These are phyloP conservation scores for Thalassiosira pacifica DNA, from an alignment of 352 stramenopile species.

Conservation along the genomic window DNA sequence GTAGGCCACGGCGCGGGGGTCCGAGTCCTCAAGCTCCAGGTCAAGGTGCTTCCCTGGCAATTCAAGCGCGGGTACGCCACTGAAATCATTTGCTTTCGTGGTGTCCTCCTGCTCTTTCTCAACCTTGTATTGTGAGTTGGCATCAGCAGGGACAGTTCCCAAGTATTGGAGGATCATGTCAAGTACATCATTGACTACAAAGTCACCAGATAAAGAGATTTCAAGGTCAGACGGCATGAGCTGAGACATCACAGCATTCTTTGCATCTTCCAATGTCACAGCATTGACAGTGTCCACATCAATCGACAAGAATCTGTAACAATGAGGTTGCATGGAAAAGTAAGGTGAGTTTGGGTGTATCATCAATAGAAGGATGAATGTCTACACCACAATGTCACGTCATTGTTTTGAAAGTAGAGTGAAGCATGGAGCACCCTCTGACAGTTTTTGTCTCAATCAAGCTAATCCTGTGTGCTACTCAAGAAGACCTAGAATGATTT, in stretches of 20 bases:
- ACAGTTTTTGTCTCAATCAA: too few relatives aligned
- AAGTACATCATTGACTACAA: conserved; percentile 88
- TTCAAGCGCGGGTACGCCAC: conserved; percentile 76
- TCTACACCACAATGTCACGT: too few relatives aligned
- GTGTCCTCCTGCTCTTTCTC: too few relatives aligned
- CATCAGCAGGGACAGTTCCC: conserved; percentile 86
- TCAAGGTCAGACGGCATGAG: conserved; percentile 85
- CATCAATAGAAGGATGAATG: too few relatives aligned
- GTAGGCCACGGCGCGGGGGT: conserved; percentile 88
- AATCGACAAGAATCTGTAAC: conserved; percentile 82
- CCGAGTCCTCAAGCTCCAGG: conserved; percentile 88
- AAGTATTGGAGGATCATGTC: conserved; percentile 89
- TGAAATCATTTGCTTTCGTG: conserved; percentile 54
- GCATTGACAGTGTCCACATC: conserved; percentile 84
- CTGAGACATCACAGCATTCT: conserved; percentile 88
- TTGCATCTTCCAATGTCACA: conserved; percentile 88
- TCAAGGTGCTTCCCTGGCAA: conserved; percentile 82
- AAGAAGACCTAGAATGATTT: too few relatives aligned
- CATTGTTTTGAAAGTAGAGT: too few relatives aligned
- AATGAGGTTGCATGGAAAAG: neutral
- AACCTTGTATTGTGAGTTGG: conserved; percentile 78
- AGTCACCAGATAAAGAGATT: conserved; percentile 89
- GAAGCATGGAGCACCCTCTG: too few relatives aligned
- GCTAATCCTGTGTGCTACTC: too few relatives aligned
- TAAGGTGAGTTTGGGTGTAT: too few relatives aligned